Conservation (phyloP, 176 grass and related monocot species). For the Bolboschoenus planiculmis region DNA sequence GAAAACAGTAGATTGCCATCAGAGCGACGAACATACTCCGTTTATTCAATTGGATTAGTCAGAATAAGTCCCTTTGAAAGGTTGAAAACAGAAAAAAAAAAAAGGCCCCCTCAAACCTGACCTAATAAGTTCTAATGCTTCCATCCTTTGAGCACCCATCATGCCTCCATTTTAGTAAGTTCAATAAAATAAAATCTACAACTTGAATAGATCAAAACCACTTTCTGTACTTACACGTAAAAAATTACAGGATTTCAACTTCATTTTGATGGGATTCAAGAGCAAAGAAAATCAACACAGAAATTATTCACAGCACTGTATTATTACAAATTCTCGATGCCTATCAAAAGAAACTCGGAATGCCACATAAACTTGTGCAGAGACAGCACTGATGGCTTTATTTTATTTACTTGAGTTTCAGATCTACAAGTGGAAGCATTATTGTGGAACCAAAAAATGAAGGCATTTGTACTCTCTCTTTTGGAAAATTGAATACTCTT, state of each 20-base stretch:
- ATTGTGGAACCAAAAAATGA: too few relatives aligned
- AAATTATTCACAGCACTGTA: background rate
- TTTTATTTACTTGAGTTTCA: too few relatives aligned
- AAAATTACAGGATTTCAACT: background rate
- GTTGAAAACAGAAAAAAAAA: background rate
- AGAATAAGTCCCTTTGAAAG: background rate
- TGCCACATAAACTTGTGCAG: too few relatives aligned
- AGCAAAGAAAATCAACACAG: background rate
- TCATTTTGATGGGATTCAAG: background rate
- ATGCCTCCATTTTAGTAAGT: background rate
- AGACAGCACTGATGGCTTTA: too few relatives aligned
- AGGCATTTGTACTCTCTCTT: too few relatives aligned
- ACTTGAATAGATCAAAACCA: background rate
- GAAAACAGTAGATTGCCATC: constrained; percentile 26
- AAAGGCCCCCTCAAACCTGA: background rate
- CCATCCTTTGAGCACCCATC: background rate
- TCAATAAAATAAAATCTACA: background rate
- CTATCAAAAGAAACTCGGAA: too few relatives aligned
- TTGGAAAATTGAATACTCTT: too few relatives aligned
- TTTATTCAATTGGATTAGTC: background rate
- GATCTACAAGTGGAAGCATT: too few relatives aligned
- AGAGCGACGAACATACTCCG: background rate
- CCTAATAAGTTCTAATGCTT: background rate
- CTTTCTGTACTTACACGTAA: background rate
- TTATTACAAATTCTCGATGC: background rate